A percentile compares a stretch with the other conserved stretches of the same genome.
These are phyloP conservation scores for Trichoderma asperellum DNA, from an alignment of 2,329 filamentous ascomycete species.

Conservation along the genomic window DNA sequence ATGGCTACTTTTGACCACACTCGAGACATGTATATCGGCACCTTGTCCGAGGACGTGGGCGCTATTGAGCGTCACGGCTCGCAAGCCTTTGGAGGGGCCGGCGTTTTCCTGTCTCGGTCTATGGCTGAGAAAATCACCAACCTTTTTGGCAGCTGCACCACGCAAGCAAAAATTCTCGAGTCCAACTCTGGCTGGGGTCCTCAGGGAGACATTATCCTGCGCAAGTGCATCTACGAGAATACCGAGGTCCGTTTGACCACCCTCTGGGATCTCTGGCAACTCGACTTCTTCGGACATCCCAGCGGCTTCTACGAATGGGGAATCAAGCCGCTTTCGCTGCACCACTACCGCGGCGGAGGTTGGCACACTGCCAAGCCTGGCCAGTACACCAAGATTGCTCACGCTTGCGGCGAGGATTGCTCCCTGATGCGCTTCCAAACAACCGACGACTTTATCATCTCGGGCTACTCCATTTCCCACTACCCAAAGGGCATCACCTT, in stretches of 20 bases:
- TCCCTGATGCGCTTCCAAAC: conserved; percentile 62
- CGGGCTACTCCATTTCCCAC: conserved; percentile 62
- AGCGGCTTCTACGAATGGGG: conserved; percentile 68
- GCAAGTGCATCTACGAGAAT: conserved; percentile 67
- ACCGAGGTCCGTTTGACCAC: conserved; percentile 61
- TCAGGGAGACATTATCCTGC: conserved; percentile 64
- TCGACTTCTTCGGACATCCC: conserved; percentile 63
- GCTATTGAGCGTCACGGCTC: conserved; percentile 64
- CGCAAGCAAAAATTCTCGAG: conserved; percentile 56
- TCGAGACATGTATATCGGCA: conserved; percentile 62
- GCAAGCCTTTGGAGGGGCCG: conserved; percentile 66
- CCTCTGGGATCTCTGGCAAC: conserved; percentile 62
- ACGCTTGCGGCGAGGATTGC: conserved; percentile 65
- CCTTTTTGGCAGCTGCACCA: conserved; percentile 52
- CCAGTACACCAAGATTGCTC: conserved; percentile 60
- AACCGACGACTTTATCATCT: conserved; percentile 57
- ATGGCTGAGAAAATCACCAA: conserved; percentile 51
- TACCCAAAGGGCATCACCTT: conserved; percentile 58
- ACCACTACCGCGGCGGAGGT: conserved; percentile 66
- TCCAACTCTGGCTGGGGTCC: conserved; percentile 63
- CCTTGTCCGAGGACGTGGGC: conserved; percentile 63
- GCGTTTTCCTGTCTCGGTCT: conserved; percentile 63
- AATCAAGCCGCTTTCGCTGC: conserved; percentile 62
- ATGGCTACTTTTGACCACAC: conserved; percentile 57
- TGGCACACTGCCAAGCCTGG: conserved; percentile 60